phyloP scores from a whole-genome alignment of 2,329 filamentous ascomycete genomes.

The Fusarium foetens region DNA sequence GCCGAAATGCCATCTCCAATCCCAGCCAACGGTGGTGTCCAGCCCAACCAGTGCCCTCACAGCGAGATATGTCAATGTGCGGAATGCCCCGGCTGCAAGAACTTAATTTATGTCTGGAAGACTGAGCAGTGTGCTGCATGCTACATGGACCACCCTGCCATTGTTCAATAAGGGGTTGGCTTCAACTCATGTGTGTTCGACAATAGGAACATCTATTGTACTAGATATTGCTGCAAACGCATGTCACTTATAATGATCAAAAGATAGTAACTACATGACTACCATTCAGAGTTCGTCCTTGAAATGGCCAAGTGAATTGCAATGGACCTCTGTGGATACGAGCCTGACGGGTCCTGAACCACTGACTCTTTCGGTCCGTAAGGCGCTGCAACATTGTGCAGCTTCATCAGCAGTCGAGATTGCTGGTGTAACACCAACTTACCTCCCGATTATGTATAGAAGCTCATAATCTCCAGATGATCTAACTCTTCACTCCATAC shows the following conservation, averaged over 20 bases:
- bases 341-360: neutral
- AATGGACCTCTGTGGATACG: neutral
- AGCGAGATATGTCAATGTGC: neutral
- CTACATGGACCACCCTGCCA: neutral
- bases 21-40: fast-evolving
- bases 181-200: fast-evolving
- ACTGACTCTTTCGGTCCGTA: no score
- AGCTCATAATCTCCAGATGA: fast-evolving
- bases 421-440: no score
- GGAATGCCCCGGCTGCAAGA: neutral
- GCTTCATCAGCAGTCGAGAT: neutral
- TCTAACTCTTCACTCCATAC: fast-evolving
- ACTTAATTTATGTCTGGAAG: neutral
- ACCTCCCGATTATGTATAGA: fast-evolving
- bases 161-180: neutral
- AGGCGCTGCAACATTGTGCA: neutral
- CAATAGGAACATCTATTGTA: no score
- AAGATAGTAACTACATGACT: neutral
- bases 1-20: neutral
- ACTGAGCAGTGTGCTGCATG: neutral
- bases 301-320: neutral
- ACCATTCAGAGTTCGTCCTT: fast-evolving
- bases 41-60: neutral
- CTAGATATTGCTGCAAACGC: fast-evolving
- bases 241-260: no score